A percentile compares a stretch with the other conserved stretches of the same genome.
phyloP scores from a whole-genome alignment of 2,329 filamentous ascomycete genomes.

The Neonectria hederae region DNA sequence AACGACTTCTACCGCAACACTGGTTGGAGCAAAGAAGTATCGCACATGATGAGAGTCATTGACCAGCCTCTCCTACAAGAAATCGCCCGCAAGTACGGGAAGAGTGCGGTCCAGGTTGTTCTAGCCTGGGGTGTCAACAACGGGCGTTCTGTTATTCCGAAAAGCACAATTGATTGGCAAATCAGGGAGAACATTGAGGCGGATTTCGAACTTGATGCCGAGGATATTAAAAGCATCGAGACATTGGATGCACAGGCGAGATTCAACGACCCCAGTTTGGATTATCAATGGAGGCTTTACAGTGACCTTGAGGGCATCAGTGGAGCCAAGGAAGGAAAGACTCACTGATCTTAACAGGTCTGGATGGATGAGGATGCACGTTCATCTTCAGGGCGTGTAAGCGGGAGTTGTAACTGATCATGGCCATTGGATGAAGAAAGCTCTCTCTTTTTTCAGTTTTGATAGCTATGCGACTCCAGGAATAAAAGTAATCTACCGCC shows the following conservation, averaged over 20 bases:
- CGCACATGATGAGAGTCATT: conserved; percentile 42
- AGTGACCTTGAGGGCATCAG: conserved; percentile 24
- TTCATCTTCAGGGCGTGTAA: no score
- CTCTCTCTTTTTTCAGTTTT: no score
- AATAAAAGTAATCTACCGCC: no score
- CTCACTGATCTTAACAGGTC: conserved; percentile 8
- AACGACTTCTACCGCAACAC: conserved; percentile 45
- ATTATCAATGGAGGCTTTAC: conserved; percentile 22
- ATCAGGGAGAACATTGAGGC: conserved; percentile 36
- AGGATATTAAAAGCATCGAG: conserved; percentile 12
- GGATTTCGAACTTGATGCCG: conserved; percentile 13
- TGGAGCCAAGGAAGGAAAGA: conserved; percentile 5
- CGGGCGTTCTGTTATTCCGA: conserved; percentile 48
- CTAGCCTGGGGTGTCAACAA: conserved; percentile 47
- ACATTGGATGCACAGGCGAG: conserved; percentile 17
- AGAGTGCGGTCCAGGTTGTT: conserved; percentile 46
- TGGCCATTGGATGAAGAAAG: no score
- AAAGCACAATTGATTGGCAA: conserved; percentile 49
- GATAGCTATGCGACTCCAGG: no score
- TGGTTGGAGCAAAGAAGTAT: conserved; percentile 43
- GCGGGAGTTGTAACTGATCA: no score
- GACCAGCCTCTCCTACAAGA: conserved; percentile 42
- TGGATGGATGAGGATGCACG: no score
- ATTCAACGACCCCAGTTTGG: conserved; percentile 20
- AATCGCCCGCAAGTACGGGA: conserved; percentile 41